Conservation (phyloP, 192 early-diverging fungal genomes). For the Piromyces finnis region DNA sequence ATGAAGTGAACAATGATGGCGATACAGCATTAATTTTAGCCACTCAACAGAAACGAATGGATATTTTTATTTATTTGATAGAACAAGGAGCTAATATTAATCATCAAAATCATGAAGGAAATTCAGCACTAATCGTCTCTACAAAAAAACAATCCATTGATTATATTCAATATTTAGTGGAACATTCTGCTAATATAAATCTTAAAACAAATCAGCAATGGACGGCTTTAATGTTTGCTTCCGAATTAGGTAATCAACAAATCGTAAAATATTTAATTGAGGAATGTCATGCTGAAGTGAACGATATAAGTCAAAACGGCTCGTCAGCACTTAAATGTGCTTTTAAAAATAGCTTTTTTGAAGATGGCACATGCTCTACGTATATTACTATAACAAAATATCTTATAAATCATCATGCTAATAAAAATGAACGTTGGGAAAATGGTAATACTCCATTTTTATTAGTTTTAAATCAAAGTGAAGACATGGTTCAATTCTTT, state of each 20-base stretch:
- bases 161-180: neutral
- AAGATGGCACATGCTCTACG: neutral
- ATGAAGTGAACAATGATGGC: neutral
- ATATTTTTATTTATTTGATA: neutral
- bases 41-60: neutral
- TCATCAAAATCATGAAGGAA: neutral
- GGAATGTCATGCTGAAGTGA: neutral
- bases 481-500: neutral
- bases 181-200: neutral
- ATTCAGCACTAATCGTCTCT: neutral
- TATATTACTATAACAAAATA: neutral
- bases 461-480: neutral
- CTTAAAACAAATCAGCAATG: neutral
- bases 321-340: neutral
- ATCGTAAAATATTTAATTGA: neutral
- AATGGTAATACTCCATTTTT: neutral
- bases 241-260: neutral
- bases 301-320: neutral
- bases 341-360: neutral
- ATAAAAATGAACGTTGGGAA: neutral
- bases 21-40: neutral
- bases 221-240: neutral
- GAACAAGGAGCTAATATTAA: neutral
- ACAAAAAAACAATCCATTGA: neutral
- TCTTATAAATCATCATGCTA: neutral